These are phyloP conservation scores for Curvularia hawaiiensis DNA, from an alignment of 2,329 filamentous ascomycete species.

Conservation along the genomic window DNA sequence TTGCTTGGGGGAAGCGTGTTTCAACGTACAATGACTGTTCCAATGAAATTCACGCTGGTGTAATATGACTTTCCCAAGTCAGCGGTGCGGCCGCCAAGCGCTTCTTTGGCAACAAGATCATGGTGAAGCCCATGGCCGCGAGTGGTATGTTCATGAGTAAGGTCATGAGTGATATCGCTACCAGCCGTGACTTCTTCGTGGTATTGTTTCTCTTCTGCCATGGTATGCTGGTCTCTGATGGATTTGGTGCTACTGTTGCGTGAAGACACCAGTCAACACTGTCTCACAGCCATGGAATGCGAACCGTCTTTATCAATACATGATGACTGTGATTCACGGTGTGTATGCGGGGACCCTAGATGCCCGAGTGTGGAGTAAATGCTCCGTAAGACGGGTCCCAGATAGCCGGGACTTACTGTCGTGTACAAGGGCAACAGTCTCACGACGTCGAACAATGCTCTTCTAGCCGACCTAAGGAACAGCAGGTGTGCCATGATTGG, in stretches of 20 bases:
- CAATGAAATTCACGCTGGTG: conserved; percentile 33
- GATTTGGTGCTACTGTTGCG: background rate
- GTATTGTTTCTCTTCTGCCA: conserved; percentile 30
- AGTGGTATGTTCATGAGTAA: conserved; percentile 14
- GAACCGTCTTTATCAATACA: conserved; percentile 14
- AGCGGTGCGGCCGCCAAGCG: conserved; percentile 32
- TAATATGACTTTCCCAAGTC: conserved; percentile 37
- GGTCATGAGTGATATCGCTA: conserved; percentile 7
- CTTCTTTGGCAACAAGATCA: conserved; percentile 37
- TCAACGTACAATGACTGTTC: conserved; percentile 37
- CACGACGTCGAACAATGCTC: conserved; percentile 3
- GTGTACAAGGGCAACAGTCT: conserved; percentile 3
- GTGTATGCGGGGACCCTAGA: conserved; percentile 11
- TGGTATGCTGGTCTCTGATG: conserved; percentile 7
- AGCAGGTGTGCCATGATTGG: conserved; percentile 7
- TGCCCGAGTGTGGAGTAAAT: conserved; percentile 8
- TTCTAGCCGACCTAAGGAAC: conserved; percentile 3
- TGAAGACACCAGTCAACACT: background rate
- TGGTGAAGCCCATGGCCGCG: conserved; percentile 32
- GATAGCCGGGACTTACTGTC: conserved; percentile 9
- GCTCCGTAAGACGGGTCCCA: conserved; percentile 7
- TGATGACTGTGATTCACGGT: conserved; percentile 10
- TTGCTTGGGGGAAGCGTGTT: too few species aligned
- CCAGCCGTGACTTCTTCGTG: conserved; percentile 17
- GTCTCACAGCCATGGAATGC: conserved; percentile 4